Percentiles rank a stretch among this genome's conserved stretches.
Conservation (phyloP, 108 stramenopile genomes). For the Conticribra guillardii region DNA sequence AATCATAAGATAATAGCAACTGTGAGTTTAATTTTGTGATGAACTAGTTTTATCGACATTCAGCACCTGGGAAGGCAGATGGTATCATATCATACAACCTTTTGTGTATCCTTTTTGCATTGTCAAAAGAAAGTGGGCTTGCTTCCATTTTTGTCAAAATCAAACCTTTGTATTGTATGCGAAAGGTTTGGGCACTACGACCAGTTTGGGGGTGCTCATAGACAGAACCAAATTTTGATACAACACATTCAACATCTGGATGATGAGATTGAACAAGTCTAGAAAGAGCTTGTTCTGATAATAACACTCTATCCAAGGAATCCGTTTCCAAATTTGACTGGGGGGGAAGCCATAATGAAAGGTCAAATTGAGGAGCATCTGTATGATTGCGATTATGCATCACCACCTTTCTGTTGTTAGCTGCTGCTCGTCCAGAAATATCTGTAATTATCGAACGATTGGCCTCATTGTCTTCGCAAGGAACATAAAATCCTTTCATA, state of each 20-base stretch:
- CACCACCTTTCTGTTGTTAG: constrained; percentile 40
- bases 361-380: constrained; percentile 30
- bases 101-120: constrained; percentile 51
- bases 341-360: constrained; percentile 48
- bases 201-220: constrained; percentile 32
- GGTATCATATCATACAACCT: constrained; percentile 36
- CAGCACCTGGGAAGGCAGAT: constrained; percentile 47
- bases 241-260: constrained; percentile 7
- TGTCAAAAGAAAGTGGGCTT: constrained; percentile 14
- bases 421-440: constrained; percentile 53
- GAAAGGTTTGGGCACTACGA: constrained; percentile 44
- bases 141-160: constrained; percentile 21
- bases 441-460: constrained; percentile 22
- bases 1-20: too few species aligned
- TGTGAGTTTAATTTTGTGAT: too few species aligned
- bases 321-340: too few species aligned
- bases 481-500: constrained; percentile 51
- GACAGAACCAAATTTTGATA: constrained; percentile 23
- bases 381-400: constrained; percentile 44
- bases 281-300: constrained; percentile 16
- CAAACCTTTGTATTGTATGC: constrained; percentile 37
- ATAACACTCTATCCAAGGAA: too few species aligned
- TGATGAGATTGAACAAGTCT: not conserved
- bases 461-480: constrained; percentile 43
- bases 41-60: constrained; percentile 46